Evolutionary conservation across 192 early-diverging fungal species (phyloP).

Genomic region (Coemansia sp.): DNA sequence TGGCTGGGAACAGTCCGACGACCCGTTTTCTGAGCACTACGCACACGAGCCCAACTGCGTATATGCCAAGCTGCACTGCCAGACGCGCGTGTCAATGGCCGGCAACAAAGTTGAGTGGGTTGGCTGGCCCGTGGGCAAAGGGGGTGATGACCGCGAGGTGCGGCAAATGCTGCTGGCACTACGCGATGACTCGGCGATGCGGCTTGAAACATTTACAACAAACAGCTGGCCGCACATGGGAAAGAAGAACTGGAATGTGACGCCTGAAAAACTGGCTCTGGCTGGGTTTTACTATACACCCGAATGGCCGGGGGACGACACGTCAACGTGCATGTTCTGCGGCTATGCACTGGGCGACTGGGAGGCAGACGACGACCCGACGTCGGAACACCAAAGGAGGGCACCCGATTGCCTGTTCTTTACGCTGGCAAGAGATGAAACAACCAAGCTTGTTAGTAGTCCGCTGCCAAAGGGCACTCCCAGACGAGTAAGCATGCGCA

Average conservation of each 20-base stretch:
- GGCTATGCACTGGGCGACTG: conserved; percentile 49
- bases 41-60: conserved; percentile 39
- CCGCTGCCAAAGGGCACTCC: conserved; percentile 11
- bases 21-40: conserved; percentile 52
- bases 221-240: conserved; percentile 46
- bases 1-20: conserved; percentile 49
- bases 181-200: conserved; percentile 17
- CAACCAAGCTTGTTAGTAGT: conserved; percentile 1
- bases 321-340: conserved; percentile 47
- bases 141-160: conserved; percentile 3
- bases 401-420: conserved; percentile 50
- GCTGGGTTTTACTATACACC: conserved; percentile 53
- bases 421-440: conserved; percentile 9
- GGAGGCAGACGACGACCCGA: conserved; percentile 52
- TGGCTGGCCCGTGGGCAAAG: conserved; percentile 25
- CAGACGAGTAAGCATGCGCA: conserved; percentile 9
- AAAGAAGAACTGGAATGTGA: conserved; percentile 38
- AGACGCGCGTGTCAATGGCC: conserved; percentile 14
- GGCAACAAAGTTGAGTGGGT: conserved; percentile 35
- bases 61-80: conserved; percentile 46
- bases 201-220: conserved; percentile 22
- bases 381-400: conserved; percentile 36
- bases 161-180: conserved; percentile 12
- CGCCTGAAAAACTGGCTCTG: conserved; percentile 41
- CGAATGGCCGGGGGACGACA: conserved; percentile 38